phyloP scores from a whole-genome alignment of 2,329 filamentous ascomycete species.

The Ceratocystis variospora region DNA sequence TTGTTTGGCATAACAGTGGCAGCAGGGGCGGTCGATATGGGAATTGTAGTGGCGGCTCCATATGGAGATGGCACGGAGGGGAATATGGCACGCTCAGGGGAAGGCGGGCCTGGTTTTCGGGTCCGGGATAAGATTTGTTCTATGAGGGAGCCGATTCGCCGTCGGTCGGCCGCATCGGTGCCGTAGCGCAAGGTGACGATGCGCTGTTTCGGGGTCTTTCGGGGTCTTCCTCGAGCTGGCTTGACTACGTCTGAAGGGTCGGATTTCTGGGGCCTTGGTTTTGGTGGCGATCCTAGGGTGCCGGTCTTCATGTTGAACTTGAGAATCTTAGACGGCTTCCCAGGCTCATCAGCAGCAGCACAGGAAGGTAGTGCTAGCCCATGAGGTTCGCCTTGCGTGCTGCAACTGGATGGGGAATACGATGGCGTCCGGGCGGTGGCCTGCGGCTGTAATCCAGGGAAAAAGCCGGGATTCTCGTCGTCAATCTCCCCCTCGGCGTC shows the following conservation, averaged over 20 bases:
- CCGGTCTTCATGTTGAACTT: conserved; percentile 47
- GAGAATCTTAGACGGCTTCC: conserved; percentile 34
- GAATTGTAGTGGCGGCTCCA: conserved; percentile 20
- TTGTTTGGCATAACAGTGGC: conserved; percentile 1
- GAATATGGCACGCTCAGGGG: background rate
- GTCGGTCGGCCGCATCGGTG: conserved; percentile 31
- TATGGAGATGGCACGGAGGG: background rate
- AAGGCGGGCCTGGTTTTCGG: background rate
- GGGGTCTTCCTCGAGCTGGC: conserved; percentile 8
- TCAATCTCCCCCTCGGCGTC: conserved; percentile 17
- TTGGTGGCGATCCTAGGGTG: conserved; percentile 48
- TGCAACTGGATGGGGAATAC: conserved; percentile 5
- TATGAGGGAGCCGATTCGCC: conserved; percentile 45
- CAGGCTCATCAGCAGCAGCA: conserved; percentile 8
- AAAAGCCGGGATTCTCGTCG: conserved; percentile 10
- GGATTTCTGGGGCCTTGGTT: conserved; percentile 31
- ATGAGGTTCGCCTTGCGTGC: conserved; percentile 7
- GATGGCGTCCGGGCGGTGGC: conserved; percentile 5
- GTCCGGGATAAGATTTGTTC: conserved; percentile 10
- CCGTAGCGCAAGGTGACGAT: conserved; percentile 49
- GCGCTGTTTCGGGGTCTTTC: conserved; percentile 24
- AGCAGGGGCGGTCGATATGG: conserved; percentile 21
- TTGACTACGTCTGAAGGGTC: background rate
- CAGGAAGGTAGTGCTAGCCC: conserved; percentile 10
- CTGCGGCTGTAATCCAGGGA: background rate